Conservation (phyloP, 257 asterid species). For the Capsicum chinense region DNA sequence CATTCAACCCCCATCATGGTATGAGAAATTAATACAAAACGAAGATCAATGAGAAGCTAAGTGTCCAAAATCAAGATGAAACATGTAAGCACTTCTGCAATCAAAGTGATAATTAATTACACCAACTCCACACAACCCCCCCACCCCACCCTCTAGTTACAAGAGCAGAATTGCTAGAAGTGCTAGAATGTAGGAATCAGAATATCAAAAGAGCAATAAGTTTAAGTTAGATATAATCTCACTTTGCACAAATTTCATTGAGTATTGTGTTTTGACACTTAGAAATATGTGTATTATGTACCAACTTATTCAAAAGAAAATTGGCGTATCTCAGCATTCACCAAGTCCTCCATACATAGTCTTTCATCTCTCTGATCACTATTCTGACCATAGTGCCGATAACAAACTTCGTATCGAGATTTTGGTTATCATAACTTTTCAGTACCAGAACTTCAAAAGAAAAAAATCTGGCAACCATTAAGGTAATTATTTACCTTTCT, state of each 20-base stretch:
- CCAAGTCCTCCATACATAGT: background rate
- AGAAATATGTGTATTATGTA: background rate
- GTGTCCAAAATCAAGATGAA: background rate
- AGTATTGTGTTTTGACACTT: background rate
- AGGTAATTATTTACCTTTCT: background rate
- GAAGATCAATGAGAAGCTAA: background rate
- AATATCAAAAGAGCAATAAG: background rate
- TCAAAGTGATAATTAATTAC: slow-evolving; percentile 3
- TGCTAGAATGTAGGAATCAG: background rate
- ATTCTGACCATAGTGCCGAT: background rate
- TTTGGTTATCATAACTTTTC: background rate
- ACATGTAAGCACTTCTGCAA: slow-evolving; percentile 14
- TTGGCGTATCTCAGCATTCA: background rate
- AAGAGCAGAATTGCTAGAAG: background rate
- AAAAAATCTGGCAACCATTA: background rate
- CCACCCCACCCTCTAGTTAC: background rate
- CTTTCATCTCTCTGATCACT: background rate
- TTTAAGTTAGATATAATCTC: slow-evolving; percentile 2
- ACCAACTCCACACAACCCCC: background rate
- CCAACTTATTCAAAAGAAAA: background rate
- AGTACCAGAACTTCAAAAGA: background rate
- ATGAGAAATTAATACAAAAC: background rate
- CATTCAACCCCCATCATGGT: slow-evolving; percentile 16
- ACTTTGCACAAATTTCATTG: background rate
- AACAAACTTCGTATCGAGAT: background rate